phyloP scores from a whole-genome alignment of 2,329 filamentous ascomycete genomes.

The Gyromitra esculenta region DNA sequence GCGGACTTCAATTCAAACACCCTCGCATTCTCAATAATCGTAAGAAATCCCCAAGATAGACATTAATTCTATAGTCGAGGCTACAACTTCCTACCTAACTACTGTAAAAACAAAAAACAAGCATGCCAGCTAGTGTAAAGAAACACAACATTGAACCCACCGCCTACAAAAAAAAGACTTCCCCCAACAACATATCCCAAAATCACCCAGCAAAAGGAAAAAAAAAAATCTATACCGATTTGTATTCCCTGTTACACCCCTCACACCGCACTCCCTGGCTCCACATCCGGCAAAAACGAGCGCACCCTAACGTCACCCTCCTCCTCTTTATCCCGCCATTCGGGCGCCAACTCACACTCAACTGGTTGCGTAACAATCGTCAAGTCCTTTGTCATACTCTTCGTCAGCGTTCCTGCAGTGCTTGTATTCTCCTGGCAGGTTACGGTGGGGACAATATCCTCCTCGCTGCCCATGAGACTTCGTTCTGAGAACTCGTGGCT shows the following conservation, averaged over 20 bases:
- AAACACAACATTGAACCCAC: background rate
- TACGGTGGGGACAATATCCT: background rate
- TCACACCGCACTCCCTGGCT: background rate
- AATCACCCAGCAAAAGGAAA: background rate
- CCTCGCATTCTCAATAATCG: too few relatives aligned
- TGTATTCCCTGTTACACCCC: background rate
- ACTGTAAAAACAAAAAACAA: too few relatives aligned
- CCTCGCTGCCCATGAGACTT: slow-evolving; percentile 19
- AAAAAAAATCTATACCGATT: background rate
- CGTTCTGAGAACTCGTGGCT: slow-evolving; percentile 14
- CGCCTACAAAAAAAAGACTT: background rate
- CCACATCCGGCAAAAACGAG: background rate
- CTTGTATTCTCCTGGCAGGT: background rate
- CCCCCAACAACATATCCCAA: background rate
- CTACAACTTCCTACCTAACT: too few relatives aligned
- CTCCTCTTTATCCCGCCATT: slow-evolving; percentile 1
- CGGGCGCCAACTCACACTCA: slow-evolving; percentile 4
- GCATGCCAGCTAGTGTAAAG: too few relatives aligned
- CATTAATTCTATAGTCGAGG: too few relatives aligned
- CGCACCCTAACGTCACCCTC: background rate
- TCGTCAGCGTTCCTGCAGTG: background rate
- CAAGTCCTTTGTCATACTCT: slow-evolving; percentile 10
- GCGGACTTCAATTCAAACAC: background rate
- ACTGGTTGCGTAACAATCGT: slow-evolving; percentile 12
- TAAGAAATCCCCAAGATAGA: too few relatives aligned